These are phyloP conservation scores for Globisporangium nagaii DNA, from an alignment of 352 stramenopile genomes.

Conservation along the genomic window DNA sequence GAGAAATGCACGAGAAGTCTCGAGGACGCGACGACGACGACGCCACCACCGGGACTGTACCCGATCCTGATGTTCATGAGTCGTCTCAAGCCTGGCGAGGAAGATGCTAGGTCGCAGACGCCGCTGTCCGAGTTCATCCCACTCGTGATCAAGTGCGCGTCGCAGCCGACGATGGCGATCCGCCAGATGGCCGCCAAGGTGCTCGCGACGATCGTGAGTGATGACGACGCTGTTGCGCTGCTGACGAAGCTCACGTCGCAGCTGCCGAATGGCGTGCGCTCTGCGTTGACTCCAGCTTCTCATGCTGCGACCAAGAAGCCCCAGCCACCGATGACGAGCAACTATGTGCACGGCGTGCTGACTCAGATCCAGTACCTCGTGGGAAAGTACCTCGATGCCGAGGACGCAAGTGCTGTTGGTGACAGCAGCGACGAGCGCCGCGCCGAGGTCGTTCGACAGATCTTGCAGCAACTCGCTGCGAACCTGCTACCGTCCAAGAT, in stretches of 20 bases:
- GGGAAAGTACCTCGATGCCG: constrained; percentile 27
- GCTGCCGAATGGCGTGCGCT: constrained; percentile 33
- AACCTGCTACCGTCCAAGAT: constrained; percentile 35
- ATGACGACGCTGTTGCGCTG: constrained; percentile 42
- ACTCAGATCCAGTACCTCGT: constrained; percentile 52
- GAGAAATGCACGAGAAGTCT: constrained; percentile 23
- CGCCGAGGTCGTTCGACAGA: constrained; percentile 10
- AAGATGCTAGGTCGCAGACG: constrained; percentile 24
- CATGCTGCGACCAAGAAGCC: background rate
- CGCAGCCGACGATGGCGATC: constrained; percentile 65
- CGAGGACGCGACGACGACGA: constrained; percentile 9
- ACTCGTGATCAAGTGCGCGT: constrained; percentile 61
- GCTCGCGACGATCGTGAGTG: constrained; percentile 59
- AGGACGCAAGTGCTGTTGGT: background rate
- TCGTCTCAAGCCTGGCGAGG: constrained; percentile 59
- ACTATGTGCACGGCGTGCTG: constrained; percentile 61
- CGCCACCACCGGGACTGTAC: constrained; percentile 55
- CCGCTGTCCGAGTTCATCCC: constrained; percentile 53
- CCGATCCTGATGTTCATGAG: constrained; percentile 78
- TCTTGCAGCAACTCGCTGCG: constrained; percentile 23
- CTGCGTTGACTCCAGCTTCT: background rate
- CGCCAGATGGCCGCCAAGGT: constrained; percentile 77
- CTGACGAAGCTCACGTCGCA: constrained; percentile 27
- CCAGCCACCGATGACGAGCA: constrained; percentile 27
- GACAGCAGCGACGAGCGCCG: constrained; percentile 4